A percentile compares a stretch with the other conserved stretches of the same genome.
These are phyloP conservation scores for Calocera viscosa DNA, from an alignment of 768 basidiomycete species.

Conservation along the genomic window DNA sequence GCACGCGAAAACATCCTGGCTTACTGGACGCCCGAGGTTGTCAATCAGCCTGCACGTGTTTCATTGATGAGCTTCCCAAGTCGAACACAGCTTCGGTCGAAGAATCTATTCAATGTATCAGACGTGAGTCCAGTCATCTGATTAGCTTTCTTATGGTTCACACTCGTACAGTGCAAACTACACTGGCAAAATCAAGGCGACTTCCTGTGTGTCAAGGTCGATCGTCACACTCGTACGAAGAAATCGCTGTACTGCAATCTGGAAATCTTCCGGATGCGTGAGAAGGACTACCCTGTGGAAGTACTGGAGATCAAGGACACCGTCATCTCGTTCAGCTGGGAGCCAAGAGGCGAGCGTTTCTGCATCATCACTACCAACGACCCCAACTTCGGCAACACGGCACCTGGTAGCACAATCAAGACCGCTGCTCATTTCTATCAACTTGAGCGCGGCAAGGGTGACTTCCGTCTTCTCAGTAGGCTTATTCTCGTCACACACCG, in stretches of 20 bases:
- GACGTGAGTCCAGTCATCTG: slow-evolving; percentile 47
- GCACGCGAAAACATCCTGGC: slow-evolving; percentile 81
- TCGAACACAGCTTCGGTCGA: slow-evolving; percentile 71
- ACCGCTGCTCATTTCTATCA: slow-evolving; percentile 95
- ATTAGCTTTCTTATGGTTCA: neutral
- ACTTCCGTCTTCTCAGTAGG: slow-evolving; percentile 79
- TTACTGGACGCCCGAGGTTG: slow-evolving; percentile 96
- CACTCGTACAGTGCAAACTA: slow-evolving; percentile 75
- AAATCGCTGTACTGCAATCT: slow-evolving; percentile 97
- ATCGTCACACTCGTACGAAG: slow-evolving; percentile 96
- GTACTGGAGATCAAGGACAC: slow-evolving; percentile 96
- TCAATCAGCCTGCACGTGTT: slow-evolving; percentile 92
- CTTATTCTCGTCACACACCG: neutral
- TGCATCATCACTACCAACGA: slow-evolving; percentile 90
- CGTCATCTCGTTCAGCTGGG: slow-evolving; percentile 95
- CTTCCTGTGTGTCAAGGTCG: slow-evolving; percentile 97
- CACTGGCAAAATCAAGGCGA: slow-evolving; percentile 98
- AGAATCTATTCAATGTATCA: slow-evolving; percentile 95
- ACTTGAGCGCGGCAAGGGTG: slow-evolving; percentile 78
- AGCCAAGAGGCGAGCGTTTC: slow-evolving; percentile 94
- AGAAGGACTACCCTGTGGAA: slow-evolving; percentile 96
- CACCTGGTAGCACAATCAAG: slow-evolving; percentile 86
- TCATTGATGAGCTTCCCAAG: slow-evolving; percentile 84
- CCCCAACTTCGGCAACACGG: slow-evolving; percentile 81
- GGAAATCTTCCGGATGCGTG: slow-evolving; percentile 92